Base-by-base conservation (phyloP, 2,329 filamentous ascomycete genomes). In the Aspergillus japonicus region DNA sequence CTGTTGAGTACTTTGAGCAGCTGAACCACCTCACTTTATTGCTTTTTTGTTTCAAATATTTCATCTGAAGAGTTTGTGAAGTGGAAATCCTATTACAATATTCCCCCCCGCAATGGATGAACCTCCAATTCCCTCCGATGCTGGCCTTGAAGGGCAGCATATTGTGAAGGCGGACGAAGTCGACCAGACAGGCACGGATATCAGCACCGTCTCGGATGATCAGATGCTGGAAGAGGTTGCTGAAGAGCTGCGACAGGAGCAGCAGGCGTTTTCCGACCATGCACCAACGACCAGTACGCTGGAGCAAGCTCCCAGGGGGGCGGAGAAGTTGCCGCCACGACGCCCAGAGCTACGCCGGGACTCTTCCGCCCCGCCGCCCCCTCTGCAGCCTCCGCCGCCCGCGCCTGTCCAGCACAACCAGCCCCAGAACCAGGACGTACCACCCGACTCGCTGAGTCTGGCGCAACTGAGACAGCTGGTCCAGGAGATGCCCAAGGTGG, bases 401-500 rank as follows among this genome's bases (percentile, higher is more conserved):
- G 75, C 80, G 33, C 80, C 79, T 14, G 69, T 75, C 47, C 75
- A 78, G 57, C 74, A 76, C 50, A 67, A 68, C 59, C 58, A 64
- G 47, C 51, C 26, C 26, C 26, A 76, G 51, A 67, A 68, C 59
- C 58, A 64, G 44, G 72, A 76, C 51, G 66, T 69, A 51, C 65
- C 85, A 71, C 73, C 80, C 24, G 89, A 93, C 76, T 93, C 90
- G 16, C 81, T 94, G 29, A 93, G 89, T 35, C 79, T 94, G 48
- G 83, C 87, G 62, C 90, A 94, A 75, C 81, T 94, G 53, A 85
- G 86, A 64, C 86, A 85, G 65, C 84, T 93, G 56, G 88, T 93
- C 19, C 85, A 87, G 63, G 90, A 93, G 60, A 87, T 91, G 66
- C 89, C 89, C 16, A 86, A 85, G 64, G 73, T 82, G 54, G 89